Percentiles rank a stretch among this genome's conserved stretches.
Conservation (phyloP, 192 early-diverging fungal species). For the Coemansia sp. region DNA sequence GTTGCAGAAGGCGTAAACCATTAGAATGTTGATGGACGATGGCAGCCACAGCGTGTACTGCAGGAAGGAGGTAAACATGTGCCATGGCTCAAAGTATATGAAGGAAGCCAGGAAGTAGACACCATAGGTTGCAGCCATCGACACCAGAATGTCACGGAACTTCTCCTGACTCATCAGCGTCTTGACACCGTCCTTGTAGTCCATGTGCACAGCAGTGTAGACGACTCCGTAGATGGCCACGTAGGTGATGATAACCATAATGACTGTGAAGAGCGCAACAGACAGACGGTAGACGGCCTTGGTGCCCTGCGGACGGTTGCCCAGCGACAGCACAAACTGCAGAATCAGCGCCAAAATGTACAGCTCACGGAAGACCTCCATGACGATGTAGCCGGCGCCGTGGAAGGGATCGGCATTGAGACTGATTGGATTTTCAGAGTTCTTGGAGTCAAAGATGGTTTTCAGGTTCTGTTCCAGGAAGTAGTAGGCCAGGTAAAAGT, state of each 20-base stretch:
- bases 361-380: slow-evolving; percentile 67
- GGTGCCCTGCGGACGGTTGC: slow-evolving; percentile 94
- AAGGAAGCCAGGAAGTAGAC: slow-evolving; percentile 81
- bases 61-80: slow-evolving; percentile 87
- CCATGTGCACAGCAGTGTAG: slow-evolving; percentile 47
- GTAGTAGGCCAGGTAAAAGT: slow-evolving; percentile 90
- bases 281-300: slow-evolving; percentile 72
- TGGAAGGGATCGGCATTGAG: slow-evolving; percentile 61
- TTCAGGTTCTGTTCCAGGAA: slow-evolving; percentile 69
- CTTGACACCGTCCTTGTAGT: slow-evolving; percentile 46
- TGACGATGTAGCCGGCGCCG: slow-evolving; percentile 60
- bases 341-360: slow-evolving; percentile 82
- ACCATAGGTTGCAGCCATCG: slow-evolving; percentile 78
- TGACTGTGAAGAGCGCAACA: slow-evolving; percentile 81
- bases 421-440: slow-evolving; percentile 38
- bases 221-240: slow-evolving; percentile 67
- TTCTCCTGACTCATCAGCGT: slow-evolving; percentile 53
- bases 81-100: slow-evolving; percentile 85
- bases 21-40: slow-evolving; percentile 88
- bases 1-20: slow-evolving; percentile 94
- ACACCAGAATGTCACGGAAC: slow-evolving; percentile 81
- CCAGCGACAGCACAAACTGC: slow-evolving; percentile 87
- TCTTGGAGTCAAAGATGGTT: slow-evolving; percentile 36
- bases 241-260: slow-evolving; percentile 87
- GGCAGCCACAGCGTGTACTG: slow-evolving; percentile 89